Conservation (phyloP, 306 rosid genomes). For the Quercus ilex region DNA sequence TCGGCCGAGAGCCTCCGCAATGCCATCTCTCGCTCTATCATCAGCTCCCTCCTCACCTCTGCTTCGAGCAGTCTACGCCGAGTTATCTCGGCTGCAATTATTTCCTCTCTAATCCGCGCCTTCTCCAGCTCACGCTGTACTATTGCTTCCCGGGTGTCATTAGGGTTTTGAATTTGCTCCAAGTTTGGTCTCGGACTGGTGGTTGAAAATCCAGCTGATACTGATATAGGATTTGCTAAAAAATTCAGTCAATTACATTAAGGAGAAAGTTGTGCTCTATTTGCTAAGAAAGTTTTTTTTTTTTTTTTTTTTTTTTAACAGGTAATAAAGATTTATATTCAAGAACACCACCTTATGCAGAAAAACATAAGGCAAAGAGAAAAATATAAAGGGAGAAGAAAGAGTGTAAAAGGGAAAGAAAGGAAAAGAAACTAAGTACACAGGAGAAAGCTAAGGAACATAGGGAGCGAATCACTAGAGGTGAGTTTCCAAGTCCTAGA, state of each 20-base stretch:
- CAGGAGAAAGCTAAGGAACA: no score
- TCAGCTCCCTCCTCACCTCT: slow-evolving; percentile 53
- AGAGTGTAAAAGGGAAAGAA: no score
- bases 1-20: slow-evolving; percentile 8
- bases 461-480: no score
- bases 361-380: no score
- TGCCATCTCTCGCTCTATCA: slow-evolving; percentile 30
- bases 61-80: slow-evolving; percentile 46
- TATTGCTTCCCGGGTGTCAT: slow-evolving; percentile 8
- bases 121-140: slow-evolving; percentile 38
- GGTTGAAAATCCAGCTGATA: slow-evolving; percentile 3
- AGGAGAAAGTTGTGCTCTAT: neutral
- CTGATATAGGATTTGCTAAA: neutral
- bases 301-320: no score
- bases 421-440: no score
- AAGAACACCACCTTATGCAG: no score
- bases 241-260: neutral
- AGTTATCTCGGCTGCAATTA: slow-evolving; percentile 22
- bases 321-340: no score
- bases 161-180: neutral
- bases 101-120: slow-evolving; percentile 42
- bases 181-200: neutral
- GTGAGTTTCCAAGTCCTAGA: no score
- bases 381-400: no score
- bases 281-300: no score